A percentile compares a stretch with the other conserved stretches of the same genome.
Conservation (phyloP, 306 rosid species). For the Oemleria cerasiformis region DNA sequence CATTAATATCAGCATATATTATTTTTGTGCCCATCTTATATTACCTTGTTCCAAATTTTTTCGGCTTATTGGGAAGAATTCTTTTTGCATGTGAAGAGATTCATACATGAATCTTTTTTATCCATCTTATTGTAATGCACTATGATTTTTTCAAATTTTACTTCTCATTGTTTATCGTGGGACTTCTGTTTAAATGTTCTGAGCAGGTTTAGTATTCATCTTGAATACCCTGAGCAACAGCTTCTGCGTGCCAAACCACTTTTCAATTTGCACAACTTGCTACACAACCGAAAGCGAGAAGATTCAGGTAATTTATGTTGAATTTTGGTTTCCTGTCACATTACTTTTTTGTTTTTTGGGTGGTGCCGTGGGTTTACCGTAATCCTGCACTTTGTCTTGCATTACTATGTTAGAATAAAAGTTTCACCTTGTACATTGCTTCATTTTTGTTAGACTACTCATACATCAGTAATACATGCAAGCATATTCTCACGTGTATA, state of each 20-base stretch:
- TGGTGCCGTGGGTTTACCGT: background rate
- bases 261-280: constrained; percentile 67
- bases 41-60: constrained; percentile 8
- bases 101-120: background rate
- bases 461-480: background rate
- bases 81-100: background rate
- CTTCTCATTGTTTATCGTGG: background rate
- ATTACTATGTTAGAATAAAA: background rate
- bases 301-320: constrained; percentile 55
- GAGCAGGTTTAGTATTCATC: constrained; percentile 69
- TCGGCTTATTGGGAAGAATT: constrained; percentile 13
- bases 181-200: constrained; percentile 26
- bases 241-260: constrained; percentile 75
- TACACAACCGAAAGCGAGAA: constrained; percentile 58
- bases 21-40: constrained; percentile 12
- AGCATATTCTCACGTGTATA: background rate
- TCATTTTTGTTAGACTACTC: constrained; percentile 3
- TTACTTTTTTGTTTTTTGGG: background rate
- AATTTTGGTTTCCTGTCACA: background rate
- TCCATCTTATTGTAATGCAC: constrained; percentile 5
- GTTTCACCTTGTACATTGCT: background rate
- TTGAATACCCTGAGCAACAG: constrained; percentile 70
- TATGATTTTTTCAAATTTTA: background rate
- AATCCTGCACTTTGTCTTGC: background rate
- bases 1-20: constrained; percentile 15